phyloP scores from a whole-genome alignment of 2,329 filamentous ascomycete species.

The Fusarium domesticum region DNA sequence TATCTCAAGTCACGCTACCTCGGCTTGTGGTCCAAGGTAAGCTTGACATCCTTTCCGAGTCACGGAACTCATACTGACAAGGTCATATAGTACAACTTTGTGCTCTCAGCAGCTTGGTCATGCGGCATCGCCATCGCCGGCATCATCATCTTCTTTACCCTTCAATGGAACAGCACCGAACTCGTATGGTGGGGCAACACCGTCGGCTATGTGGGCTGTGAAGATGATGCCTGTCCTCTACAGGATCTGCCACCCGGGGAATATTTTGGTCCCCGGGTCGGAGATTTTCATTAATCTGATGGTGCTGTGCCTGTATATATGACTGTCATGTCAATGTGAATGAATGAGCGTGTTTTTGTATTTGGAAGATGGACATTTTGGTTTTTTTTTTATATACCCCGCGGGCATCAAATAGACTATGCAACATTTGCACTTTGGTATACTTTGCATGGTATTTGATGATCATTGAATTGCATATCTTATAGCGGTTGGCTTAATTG shows the following conservation, averaged over 20 bases:
- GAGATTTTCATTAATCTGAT: constrained; percentile 33
- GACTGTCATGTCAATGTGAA: constrained; percentile 23
- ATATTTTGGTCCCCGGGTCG: constrained; percentile 41
- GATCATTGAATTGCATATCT: too few relatives aligned
- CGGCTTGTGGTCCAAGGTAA: constrained; percentile 51
- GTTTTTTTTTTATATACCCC: constrained; percentile 22
- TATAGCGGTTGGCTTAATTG: too few relatives aligned
- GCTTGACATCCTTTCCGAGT: neutral
- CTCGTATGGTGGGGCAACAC: constrained; percentile 51
- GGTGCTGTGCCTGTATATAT: constrained; percentile 5
- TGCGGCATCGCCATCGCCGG: constrained; percentile 49
- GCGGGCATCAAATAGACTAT: neutral
- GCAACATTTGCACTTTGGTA: neutral
- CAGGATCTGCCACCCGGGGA: constrained; percentile 35
- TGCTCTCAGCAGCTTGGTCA: constrained; percentile 50
- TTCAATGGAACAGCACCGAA: constrained; percentile 43
- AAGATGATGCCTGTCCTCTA: constrained; percentile 40
- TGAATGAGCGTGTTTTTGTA: constrained; percentile 20
- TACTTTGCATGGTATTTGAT: too few relatives aligned
- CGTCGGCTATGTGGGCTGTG: constrained; percentile 41
- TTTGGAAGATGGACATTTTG: constrained; percentile 1
- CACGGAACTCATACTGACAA: constrained; percentile 1
- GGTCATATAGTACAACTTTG: constrained; percentile 49
- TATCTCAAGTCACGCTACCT: constrained; percentile 49
- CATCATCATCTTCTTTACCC: constrained; percentile 53